These are phyloP conservation scores for Udeniomyces megalosporus DNA, from an alignment of 768 basidiomycete species.

Conservation along the genomic window DNA sequence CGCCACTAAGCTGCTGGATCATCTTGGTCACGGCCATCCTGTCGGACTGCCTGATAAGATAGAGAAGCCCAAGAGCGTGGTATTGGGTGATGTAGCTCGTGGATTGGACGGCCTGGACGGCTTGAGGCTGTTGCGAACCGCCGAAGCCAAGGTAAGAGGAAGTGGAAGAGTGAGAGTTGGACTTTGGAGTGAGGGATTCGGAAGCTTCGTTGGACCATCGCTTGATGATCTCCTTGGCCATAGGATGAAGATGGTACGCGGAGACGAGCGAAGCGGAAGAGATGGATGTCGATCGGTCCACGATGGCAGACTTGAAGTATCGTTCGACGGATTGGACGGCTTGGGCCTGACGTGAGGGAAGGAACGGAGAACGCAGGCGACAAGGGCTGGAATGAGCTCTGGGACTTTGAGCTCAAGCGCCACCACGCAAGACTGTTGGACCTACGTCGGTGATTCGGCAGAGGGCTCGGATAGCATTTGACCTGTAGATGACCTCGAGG, in stretches of 20 bases:
- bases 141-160: constrained; percentile 32
- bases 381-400: constrained; percentile 20
- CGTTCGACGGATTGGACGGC: constrained; percentile 97
- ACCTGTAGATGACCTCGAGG: constrained; percentile 92
- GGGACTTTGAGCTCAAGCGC: background rate
- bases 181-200: constrained; percentile 84
- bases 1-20: constrained; percentile 70
- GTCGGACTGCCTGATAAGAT: constrained; percentile 90
- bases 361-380: background rate
- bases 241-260: constrained; percentile 86
- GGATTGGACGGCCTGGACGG: constrained; percentile 55
- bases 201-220: constrained; percentile 99
- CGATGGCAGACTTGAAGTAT: constrained; percentile 98
- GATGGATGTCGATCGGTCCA: constrained; percentile 88
- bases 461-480: constrained; percentile 90
- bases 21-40: constrained; percentile 98
- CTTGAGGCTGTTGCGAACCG: constrained; percentile 15
- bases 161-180: constrained; percentile 42
- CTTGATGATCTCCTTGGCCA: constrained; percentile 87
- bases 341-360: constrained; percentile 26
- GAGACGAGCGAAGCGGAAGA: constrained; percentile 93
- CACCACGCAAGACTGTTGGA: constrained; percentile 17
- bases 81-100: constrained; percentile 92
- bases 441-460: constrained; percentile 94
- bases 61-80: constrained; percentile 83